A percentile compares a stretch with the other conserved stretches of the same genome.
These are phyloP conservation scores for Pichia norvegensis DNA, from an alignment of 1,139 yeast genomes.

Conservation along the genomic window DNA sequence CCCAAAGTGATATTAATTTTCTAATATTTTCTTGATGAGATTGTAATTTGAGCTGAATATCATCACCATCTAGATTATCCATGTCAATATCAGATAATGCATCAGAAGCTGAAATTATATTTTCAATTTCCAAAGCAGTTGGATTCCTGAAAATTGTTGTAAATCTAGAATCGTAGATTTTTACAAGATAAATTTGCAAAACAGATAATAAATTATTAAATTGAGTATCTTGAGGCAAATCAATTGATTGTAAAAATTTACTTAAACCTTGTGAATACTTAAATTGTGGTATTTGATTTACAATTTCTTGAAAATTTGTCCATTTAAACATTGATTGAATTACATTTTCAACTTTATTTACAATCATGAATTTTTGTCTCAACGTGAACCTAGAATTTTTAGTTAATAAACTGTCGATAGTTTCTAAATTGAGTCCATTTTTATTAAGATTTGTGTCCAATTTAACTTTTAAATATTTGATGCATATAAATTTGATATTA, in stretches of 20 bases:
- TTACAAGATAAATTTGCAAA: neutral
- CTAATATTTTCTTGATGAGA: neutral
- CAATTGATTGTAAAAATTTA: neutral
- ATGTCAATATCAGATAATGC: no score
- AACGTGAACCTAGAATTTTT: neutral
- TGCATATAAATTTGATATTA: neutral
- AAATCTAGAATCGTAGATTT: neutral
- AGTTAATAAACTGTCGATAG: no score
- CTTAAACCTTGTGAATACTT: neutral
- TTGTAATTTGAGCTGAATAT: no score
- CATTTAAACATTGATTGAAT: neutral
- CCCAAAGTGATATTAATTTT: neutral
- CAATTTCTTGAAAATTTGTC: neutral
- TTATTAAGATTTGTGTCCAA: neutral
- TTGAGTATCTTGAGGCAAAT: neutral
- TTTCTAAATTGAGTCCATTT: neutral
- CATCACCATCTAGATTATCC: no score
- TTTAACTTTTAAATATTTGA: no score
- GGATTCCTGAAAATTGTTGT: neutral
- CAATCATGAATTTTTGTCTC: neutral
- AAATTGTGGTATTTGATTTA: neutral
- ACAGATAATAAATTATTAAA: neutral
- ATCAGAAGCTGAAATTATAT: neutral
- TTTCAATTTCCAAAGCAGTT: neutral
- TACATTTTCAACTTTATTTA: neutral